Conservation (phyloP, 768 basidiomycete genomes). For the Calocera cornea region DNA sequence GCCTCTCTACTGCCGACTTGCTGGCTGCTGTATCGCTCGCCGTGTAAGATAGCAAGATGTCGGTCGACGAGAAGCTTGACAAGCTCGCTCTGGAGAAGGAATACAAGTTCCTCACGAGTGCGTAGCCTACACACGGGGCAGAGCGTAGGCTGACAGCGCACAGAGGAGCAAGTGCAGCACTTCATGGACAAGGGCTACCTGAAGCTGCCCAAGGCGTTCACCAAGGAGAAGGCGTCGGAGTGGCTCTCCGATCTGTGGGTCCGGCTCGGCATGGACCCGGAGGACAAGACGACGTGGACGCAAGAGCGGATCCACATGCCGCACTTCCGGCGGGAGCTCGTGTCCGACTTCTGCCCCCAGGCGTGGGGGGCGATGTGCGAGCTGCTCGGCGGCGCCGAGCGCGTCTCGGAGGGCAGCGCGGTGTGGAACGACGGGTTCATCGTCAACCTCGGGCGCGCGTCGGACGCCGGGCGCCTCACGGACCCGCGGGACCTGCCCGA, state of each 20-base stretch:
- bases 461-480: constrained; percentile 23
- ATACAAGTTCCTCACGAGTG: constrained; percentile 1
- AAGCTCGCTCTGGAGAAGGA: background rate
- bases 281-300: constrained; percentile 43
- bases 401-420: constrained; percentile 28
- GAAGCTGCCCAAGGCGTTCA: constrained; percentile 40
- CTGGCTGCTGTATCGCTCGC: background rate
- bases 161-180: constrained; percentile 34
- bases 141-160: background rate
- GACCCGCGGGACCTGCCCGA: constrained; percentile 39
- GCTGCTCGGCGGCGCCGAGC: constrained; percentile 44
- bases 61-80: background rate
- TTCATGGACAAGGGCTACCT: constrained; percentile 46
- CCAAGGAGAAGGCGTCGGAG: constrained; percentile 36
- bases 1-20: background rate
- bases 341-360: constrained; percentile 35
- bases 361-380: constrained; percentile 50
- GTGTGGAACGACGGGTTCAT: constrained; percentile 47
- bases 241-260: constrained; percentile 32
- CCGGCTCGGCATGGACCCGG: constrained; percentile 28
- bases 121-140: background rate
- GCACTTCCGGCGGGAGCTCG: constrained; percentile 33
- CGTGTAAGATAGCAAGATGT: background rate
- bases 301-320: constrained; percentile 42
- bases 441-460: constrained; percentile 43